Conservation (phyloP, 139 green algal species). For the Tetraselmis striata region DNA sequence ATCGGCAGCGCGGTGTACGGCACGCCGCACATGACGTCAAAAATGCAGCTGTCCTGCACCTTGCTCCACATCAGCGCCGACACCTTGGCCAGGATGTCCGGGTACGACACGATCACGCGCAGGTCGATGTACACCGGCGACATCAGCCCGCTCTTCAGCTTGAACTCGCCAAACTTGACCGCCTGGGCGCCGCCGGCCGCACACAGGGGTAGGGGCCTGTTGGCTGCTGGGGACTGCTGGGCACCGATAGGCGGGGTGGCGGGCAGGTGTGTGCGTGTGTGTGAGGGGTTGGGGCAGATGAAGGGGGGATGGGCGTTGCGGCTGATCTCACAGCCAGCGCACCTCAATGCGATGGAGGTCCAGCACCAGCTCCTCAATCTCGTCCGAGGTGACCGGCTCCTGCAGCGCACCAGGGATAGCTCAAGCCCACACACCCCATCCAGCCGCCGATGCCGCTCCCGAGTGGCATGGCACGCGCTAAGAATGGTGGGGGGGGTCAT, state of each 20-base stretch:
- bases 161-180: slow-evolving; percentile 99
- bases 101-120: slow-evolving; percentile 96
- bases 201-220: no score
- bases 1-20: slow-evolving; percentile 99
- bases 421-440: no score
- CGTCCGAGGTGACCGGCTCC: slow-evolving; percentile 53
- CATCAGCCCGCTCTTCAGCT: slow-evolving; percentile 93
- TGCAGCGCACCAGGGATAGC: background rate
- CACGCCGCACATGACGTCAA: slow-evolving; percentile 97
- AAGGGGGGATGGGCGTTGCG: background rate
- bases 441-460: no score
- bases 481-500: background rate
- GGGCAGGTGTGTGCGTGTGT: background rate
- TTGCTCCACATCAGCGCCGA: slow-evolving; percentile 81
- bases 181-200: slow-evolving; percentile 53
- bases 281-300: background rate
- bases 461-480: no score
- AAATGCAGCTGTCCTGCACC: slow-evolving; percentile 49
- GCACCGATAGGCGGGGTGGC: no score
- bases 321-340: background rate
- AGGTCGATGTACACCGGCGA: slow-evolving; percentile 98
- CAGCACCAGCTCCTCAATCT: slow-evolving; percentile 80
- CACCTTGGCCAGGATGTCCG: slow-evolving; percentile 85
- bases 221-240: no score
- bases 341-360: slow-evolving; percentile 87